phyloP scores from a whole-genome alignment of 2,329 filamentous ascomycete species.

The Phialemoniopsis sp. region DNA sequence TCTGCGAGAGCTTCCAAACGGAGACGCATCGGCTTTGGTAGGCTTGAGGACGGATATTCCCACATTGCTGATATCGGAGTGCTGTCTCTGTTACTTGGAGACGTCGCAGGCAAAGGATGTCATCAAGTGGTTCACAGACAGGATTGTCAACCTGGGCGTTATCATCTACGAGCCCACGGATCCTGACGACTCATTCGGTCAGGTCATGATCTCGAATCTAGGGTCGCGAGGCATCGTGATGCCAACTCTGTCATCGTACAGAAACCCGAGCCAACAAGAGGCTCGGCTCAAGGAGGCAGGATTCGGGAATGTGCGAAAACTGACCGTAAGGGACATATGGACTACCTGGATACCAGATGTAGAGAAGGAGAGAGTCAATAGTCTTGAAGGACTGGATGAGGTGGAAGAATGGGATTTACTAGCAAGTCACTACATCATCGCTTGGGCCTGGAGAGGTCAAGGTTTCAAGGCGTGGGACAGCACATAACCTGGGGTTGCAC shows the following conservation, averaged over 20 bases:
- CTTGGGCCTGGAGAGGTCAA: constrained; percentile 75
- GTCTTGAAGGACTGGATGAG: constrained; percentile 86
- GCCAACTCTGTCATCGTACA: constrained; percentile 75
- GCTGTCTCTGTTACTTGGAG: constrained; percentile 87
- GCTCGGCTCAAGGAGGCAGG: constrained; percentile 62
- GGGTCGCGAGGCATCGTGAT: constrained; percentile 77
- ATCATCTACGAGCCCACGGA: constrained; percentile 87
- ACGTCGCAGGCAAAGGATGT: constrained; percentile 59
- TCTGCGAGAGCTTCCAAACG: constrained; percentile 53
- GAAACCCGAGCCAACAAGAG: constrained; percentile 63
- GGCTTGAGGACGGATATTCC: constrained; percentile 57
- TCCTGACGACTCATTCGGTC: constrained; percentile 80
- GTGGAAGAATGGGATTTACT: constrained; percentile 90
- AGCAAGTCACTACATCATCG: constrained; percentile 83
- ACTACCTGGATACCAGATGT: constrained; percentile 62
- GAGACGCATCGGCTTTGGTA: constrained; percentile 16
- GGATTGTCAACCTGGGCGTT: constrained; percentile 47
- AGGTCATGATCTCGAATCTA: constrained; percentile 89
- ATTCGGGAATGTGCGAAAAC: constrained; percentile 43
- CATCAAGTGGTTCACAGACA: constrained; percentile 58
- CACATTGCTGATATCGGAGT: constrained; percentile 88
- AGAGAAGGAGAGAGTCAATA: constrained; percentile 77
- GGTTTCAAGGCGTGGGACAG: constrained; percentile 25
- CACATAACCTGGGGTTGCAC: constrained; percentile 9
- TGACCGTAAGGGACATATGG: constrained; percentile 61